These are phyloP conservation scores for Alternaria tenuissima DNA, from an alignment of 2,329 filamentous ascomycete genomes.

Conservation along the genomic window DNA sequence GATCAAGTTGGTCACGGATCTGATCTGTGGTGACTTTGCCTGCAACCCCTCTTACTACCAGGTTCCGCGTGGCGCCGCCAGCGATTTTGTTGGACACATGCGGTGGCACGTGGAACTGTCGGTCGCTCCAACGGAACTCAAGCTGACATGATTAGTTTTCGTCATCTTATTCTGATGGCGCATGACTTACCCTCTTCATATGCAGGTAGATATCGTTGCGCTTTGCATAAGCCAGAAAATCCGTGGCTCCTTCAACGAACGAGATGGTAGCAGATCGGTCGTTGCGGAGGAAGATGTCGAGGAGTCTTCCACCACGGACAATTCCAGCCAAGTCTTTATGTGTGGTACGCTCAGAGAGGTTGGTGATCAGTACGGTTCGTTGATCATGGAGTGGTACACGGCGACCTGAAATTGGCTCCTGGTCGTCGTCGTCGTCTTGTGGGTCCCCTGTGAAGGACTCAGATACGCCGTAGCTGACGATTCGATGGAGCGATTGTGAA, in stretches of 20 bases:
- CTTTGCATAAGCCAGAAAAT: constrained; percentile 71
- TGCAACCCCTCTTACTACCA: constrained; percentile 70
- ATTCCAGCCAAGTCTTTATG: constrained; percentile 71
- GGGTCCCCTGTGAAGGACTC: constrained; percentile 26
- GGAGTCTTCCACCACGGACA: constrained; percentile 73
- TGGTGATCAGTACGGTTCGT: constrained; percentile 69
- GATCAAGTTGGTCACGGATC: constrained; percentile 78
- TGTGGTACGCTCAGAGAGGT: constrained; percentile 68
- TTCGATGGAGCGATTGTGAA: constrained; percentile 21
- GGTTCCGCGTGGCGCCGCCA: constrained; percentile 74
- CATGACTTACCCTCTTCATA: constrained; percentile 67
- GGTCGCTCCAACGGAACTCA: constrained; percentile 72
- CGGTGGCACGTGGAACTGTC: constrained; percentile 71
- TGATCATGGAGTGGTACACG: constrained; percentile 43
- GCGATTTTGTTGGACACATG: constrained; percentile 71
- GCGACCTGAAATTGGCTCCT: constrained; percentile 3
- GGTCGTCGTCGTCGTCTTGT: constrained; percentile 19
- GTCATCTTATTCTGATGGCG: background rate
- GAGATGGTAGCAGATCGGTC: constrained; percentile 72
- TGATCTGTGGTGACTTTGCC: constrained; percentile 66
- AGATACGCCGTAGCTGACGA: constrained; percentile 27
- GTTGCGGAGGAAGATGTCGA: constrained; percentile 72
- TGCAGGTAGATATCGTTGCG: constrained; percentile 73
- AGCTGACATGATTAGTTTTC: constrained; percentile 59
- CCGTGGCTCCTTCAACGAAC: constrained; percentile 68